These are phyloP conservation scores for Rosa lucieae DNA, from an alignment of 306 rosid species.

Conservation along the genomic window DNA sequence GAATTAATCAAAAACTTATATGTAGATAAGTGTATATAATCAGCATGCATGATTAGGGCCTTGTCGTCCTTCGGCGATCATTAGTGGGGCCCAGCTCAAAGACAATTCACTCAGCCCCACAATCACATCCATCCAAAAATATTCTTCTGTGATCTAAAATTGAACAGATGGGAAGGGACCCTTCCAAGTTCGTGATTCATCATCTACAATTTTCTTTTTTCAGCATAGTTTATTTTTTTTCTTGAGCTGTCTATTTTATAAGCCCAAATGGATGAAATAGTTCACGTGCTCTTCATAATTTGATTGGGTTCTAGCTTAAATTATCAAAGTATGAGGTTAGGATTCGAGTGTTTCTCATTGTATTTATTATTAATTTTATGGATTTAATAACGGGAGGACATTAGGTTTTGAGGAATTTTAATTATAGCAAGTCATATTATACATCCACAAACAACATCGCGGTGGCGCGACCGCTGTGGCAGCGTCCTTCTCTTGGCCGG, in stretches of 20 bases:
- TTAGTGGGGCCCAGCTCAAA: slow-evolving; percentile 31
- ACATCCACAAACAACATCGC: no score
- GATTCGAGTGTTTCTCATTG: background rate
- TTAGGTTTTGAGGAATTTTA: background rate
- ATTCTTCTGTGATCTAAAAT: slow-evolving; percentile 41
- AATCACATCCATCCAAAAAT: slow-evolving; percentile 43
- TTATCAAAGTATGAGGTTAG: background rate
- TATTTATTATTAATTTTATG: background rate
- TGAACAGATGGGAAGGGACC: slow-evolving; percentile 50
- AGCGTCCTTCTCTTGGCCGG: no score
- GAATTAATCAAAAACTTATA: background rate
- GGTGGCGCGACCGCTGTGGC: no score
- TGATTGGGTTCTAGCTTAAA: slow-evolving; percentile 22
- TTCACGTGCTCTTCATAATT: slow-evolving; percentile 38
- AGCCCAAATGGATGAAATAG: slow-evolving; percentile 36
- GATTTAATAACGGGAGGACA: background rate
- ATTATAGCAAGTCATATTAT: background rate
- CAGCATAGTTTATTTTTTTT: slow-evolving; percentile 18
- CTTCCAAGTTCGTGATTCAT: slow-evolving; percentile 39
- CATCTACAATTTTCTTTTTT: slow-evolving; percentile 14
- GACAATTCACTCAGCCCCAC: slow-evolving; percentile 43
- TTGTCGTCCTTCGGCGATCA: slow-evolving; percentile 24
- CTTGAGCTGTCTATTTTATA: slow-evolving; percentile 42
- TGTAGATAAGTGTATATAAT: slow-evolving; percentile 29
- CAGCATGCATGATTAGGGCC: slow-evolving; percentile 16